Evolutionary conservation across 1,139 yeast species (phyloP).

Genomic region (Debaryomycetaceae sp.): DNA sequence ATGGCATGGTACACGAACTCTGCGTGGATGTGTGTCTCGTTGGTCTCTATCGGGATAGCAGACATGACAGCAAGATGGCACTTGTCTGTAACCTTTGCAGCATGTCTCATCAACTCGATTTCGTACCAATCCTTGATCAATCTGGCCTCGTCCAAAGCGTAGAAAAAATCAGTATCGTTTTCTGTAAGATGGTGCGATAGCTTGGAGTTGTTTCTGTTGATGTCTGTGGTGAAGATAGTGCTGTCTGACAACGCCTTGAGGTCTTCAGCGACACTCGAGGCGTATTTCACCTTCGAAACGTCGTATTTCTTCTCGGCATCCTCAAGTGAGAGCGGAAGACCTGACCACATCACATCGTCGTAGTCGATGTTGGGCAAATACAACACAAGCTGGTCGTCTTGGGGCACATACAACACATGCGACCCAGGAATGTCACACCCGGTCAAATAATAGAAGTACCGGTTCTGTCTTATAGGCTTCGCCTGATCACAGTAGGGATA

Average conservation of each 20-base stretch:
- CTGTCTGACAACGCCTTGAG: constrained; percentile 17
- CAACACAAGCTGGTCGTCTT: constrained; percentile 55
- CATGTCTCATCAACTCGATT: constrained; percentile 69
- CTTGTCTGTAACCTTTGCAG: constrained; percentile 80
- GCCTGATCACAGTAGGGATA: constrained; percentile 81
- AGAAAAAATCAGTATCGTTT: constrained; percentile 50
- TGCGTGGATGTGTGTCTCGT: constrained; percentile 92
- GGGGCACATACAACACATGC: constrained; percentile 58
- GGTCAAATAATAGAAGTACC: constrained; percentile 82
- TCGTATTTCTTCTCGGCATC: constrained; percentile 67
- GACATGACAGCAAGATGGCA: constrained; percentile 92
- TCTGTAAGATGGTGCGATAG: constrained; percentile 33
- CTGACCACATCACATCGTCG: constrained; percentile 97
- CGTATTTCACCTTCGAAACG: constrained; percentile 75
- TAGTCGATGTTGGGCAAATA: constrained; percentile 80
- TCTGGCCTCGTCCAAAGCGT: constrained; percentile 84
- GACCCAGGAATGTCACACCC: constrained; percentile 86
- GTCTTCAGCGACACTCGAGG: constrained; percentile 38
- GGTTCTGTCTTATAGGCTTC: constrained; percentile 78
- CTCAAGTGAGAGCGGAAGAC: constrained; percentile 69
- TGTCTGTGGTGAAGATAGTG: constrained; percentile 40
- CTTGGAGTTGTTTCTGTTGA: constrained; percentile 32
- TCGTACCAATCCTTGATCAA: constrained; percentile 82
- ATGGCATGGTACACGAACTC: constrained; percentile 91
- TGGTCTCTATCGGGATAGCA: constrained; percentile 80